Base-by-base conservation (phyloP, 495 filamentous ascomycete genomes). In the Tirmania nivea region DNA sequence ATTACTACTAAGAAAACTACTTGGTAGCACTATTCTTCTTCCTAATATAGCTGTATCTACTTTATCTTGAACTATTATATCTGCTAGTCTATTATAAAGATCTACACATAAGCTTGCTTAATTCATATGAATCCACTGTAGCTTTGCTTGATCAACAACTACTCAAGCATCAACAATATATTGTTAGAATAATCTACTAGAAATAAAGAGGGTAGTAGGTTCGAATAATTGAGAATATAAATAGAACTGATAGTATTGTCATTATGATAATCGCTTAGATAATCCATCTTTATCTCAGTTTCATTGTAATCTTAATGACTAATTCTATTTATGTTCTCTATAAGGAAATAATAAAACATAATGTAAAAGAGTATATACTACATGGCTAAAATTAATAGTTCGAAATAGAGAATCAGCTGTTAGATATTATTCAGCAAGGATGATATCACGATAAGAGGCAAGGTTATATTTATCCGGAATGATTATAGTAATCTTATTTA, bases 341-440 rank as follows among this genome's bases (percentile, higher is more conserved):
- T 56, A 53, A 11, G 54, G 56, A 37, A 61, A 61, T 14, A 61
- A 39, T 3, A 61, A 34, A 11, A 58, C 56, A 42, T 61, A 61
- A 31, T 61, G 52, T 31, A 61, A 34, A 34, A 54, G 54, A 39
- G 55, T 61, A 59, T 59, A 61, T 48, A 37, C 48, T 4, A 36
- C 48, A 25, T 59, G 48, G 17, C 35, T 59, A n/a, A n/a, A n/a
- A 31, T 54, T 34, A 54, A 56, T 49, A 6, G 9, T 34, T n/a
- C n/a, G n/a, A n/a, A n/a, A n/a, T n/a, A n/a, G 10, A 20, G 21
- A 49, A 10, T 9, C 48, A 49, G 9, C 11, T 10, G 9, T 49
- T 14, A 20, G 48, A 12, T 49, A 10, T 8, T 19, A 9, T 9
- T 21, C 10, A 10, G 3, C 25, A 48, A 54, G 52, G 8, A 47